A percentile compares a stretch with the other conserved stretches of the same genome.
phyloP scores from a whole-genome alignment of 495 filamentous ascomycete species.

The Hypoxylon crocopeplum region DNA sequence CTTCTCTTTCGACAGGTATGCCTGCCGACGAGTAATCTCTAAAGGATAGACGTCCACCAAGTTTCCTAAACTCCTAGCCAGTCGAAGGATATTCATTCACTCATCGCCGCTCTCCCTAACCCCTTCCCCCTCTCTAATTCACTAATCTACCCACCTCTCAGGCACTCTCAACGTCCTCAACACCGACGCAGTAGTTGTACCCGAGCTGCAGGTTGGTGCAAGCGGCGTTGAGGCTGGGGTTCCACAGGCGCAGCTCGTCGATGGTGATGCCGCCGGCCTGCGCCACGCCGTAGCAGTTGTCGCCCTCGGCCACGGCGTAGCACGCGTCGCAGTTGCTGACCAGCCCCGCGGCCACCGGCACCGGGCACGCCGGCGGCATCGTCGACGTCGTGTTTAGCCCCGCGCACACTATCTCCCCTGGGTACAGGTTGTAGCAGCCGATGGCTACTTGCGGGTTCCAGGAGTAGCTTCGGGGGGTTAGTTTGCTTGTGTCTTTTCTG shows the following conservation, averaged over 20 bases:
- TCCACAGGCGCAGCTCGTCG: slow-evolving; percentile 27
- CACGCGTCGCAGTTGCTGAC: slow-evolving; percentile 31
- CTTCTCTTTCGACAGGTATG: no score
- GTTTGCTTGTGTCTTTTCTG: not conserved
- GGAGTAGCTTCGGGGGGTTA: slow-evolving; percentile 30
- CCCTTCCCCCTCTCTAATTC: no score
- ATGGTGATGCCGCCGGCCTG: slow-evolving; percentile 13
- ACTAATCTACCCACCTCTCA: no score
- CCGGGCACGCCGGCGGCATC: slow-evolving; percentile 21
- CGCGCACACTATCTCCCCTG: slow-evolving; percentile 31
- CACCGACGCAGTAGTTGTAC: slow-evolving; percentile 46
- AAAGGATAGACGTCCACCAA: no score
- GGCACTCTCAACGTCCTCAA: no score
- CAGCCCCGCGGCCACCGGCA: slow-evolving; percentile 5
- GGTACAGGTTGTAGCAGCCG: slow-evolving; percentile 34
- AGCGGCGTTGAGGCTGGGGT: slow-evolving; percentile 35
- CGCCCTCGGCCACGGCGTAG: slow-evolving; percentile 32
- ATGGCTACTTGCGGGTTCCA: slow-evolving; percentile 37
- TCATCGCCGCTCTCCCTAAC: no score
- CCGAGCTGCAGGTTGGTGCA: slow-evolving; percentile 48
- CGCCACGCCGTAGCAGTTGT: slow-evolving; percentile 25
- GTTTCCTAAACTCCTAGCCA: no score
- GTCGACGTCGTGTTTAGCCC: not conserved
- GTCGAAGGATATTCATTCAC: no score
- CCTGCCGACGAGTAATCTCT: no score